Evolutionary conservation across 192 early-diverging fungal species (phyloP), one percentile per base, ranked within the genome.

Genomic region (Spinellus fusiger): DNA sequence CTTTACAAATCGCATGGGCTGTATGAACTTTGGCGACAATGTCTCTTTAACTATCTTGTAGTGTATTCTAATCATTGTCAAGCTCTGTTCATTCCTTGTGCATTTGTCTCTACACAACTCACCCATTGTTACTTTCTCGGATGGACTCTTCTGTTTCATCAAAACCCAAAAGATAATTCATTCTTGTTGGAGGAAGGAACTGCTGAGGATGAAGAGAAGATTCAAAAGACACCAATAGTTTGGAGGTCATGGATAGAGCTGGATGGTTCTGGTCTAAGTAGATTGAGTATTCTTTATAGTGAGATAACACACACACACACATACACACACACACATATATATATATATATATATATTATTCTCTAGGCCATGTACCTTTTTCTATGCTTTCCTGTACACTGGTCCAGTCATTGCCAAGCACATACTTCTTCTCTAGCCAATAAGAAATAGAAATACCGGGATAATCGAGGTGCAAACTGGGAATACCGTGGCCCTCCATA

Each of bases 401-500:
- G 16, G 49, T 57, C 69, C 69, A 71, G 38, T 71, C 32, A 3
- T 22, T 61, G 5, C 34, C 46, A 12, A 44, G 18, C 0, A 50
- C 16, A 1, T 49, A 46, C 0, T 55, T n/a, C 28, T 64, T 50
- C 31, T 44, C 56, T 15, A 65, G 60, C 69, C 63, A 71, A 49
- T 61, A 71, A 31, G 44, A 51, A 26, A 71, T 65, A 20, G 63
- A 54, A 5, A 71, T 35, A 10, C 69, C 69, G 8, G 69, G 69
- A 34, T 60, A 48, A 50, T 54, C 63, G 23, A 61, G 18, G 37
- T 71, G 49, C 29, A 71, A 56, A 27, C 59, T 49, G 16, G 69
- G 69, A 15, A 71, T 57, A 53, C 69, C 69, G 32, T 65, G 69
- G 4, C 69, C 69, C 20, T 71, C 59, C 35, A 65, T 54, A 18